Percentiles rank a stretch among this genome's conserved stretches.
Conservation (phyloP, 768 basidiomycete species). For the Crepidotus variabilis region DNA sequence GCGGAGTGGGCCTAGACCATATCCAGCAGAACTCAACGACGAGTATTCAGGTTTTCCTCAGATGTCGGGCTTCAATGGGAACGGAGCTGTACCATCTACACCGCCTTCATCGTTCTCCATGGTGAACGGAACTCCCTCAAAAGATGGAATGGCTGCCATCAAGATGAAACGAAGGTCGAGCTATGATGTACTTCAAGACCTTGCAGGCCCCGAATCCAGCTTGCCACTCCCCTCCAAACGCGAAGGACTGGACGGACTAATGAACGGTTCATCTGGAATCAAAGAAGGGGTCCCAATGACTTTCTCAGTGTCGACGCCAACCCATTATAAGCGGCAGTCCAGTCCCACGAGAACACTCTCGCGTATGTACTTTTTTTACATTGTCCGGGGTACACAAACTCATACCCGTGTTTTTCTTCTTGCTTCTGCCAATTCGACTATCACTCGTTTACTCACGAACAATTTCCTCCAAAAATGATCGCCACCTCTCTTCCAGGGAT, state of each 20-base stretch:
- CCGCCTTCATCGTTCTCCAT: conserved; percentile 30
- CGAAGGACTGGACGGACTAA: conserved; percentile 43
- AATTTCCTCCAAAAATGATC: no score
- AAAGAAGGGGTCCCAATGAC: conserved; percentile 70
- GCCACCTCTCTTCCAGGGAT: conserved; percentile 44
- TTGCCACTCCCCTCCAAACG: conserved; percentile 62
- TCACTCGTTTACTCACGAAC: no score
- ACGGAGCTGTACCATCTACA: conserved; percentile 14
- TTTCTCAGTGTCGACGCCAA: conserved; percentile 31
- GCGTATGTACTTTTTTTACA: conserved; percentile 7
- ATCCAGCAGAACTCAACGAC: conserved; percentile 34
- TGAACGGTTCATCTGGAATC: conserved; percentile 30
- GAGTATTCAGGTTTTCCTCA: conserved; percentile 24
- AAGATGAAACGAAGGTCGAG: conserved; percentile 64
- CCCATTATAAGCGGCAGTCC: conserved; percentile 16
- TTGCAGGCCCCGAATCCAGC: conserved; percentile 75
- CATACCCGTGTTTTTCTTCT: no score
- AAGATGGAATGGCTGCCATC: conserved; percentile 22
- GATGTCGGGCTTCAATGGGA: conserved; percentile 8
- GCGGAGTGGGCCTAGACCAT: conserved; percentile 63
- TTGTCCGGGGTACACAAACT: not conserved
- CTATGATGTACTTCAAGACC: conserved; percentile 63
- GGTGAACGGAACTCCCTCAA: conserved; percentile 18
- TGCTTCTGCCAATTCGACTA: no score
- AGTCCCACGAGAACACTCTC: conserved; percentile 12